Base-by-base conservation (phyloP, 768 basidiomycete genomes). In the Tulasnella sp. region DNA sequence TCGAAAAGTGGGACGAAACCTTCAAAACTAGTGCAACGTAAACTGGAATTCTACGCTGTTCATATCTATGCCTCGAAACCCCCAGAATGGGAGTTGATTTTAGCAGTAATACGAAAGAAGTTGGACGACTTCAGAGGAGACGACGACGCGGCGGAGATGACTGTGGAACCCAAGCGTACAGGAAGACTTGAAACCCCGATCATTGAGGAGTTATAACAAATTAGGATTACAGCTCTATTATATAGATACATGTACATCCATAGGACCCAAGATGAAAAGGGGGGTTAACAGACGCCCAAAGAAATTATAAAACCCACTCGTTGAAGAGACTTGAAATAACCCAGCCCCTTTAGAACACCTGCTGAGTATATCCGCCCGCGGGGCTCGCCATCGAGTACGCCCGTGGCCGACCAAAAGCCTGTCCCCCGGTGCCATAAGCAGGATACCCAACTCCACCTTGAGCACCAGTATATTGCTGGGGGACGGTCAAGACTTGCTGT, bases 1-100 rank as follows among this genome's bases (percentile, higher is more conserved):
- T 1, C 44, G 32, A 20, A 29, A 44, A 16, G 16, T 26, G 37
- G 4, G 26, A 23, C 29, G 20, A 74, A 67, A 40, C 11, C 69
- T 40, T 70, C 61, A 15, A 86, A 84, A 73, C 88, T 88, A 80
- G 83, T 89, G 72, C 82, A 85, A 11, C 89, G 89, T 80, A 94
- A 93, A 84, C 80, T 93, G 35, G 83, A 86, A 18, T 94, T 91
- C 84, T 94, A 94, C 80, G 89, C 89, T 5, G 91, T 90, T 9
- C 88, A 91, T 80, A 82, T 90, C 1, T 32, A 61, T 15, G 51
- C 48, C 20, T 57, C 39, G 48, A 29, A 61, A 23, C 10, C 55
- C 5, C 9, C 3, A 18, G 75, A 42, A 4, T 61, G 51, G 75
- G 75, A 70, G 26, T 42, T 76, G 29, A 61, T 76, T 55, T 32